Evolutionary conservation across 2,329 filamentous ascomycete species (phyloP).

Genomic region (Pseudonectria buxi): DNA sequence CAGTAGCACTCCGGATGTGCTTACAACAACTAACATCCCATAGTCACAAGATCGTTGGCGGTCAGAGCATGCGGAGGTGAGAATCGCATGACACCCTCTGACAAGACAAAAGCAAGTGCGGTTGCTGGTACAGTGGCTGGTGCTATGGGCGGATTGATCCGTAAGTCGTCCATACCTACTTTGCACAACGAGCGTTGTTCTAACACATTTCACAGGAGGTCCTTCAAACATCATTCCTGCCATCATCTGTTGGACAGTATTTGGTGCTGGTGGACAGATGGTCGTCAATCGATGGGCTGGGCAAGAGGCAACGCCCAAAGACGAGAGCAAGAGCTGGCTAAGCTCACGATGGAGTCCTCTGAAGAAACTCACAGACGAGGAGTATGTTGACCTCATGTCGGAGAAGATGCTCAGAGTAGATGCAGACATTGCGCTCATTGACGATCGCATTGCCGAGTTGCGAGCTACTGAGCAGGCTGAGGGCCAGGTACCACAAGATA

Average conservation of each 20-base stretch:
- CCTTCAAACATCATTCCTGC: slow-evolving; percentile 47
- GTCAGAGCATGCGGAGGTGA: slow-evolving; percentile 43
- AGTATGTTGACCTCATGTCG: slow-evolving; percentile 63
- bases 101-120: slow-evolving; percentile 61
- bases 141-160: slow-evolving; percentile 48
- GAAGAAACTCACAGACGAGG: slow-evolving; percentile 60
- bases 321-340: slow-evolving; percentile 36
- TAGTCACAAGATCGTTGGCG: slow-evolving; percentile 43
- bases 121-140: slow-evolving; percentile 65
- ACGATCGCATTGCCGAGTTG: slow-evolving; percentile 59
- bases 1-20: neutral
- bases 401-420: slow-evolving; percentile 67
- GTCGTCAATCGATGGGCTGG: slow-evolving; percentile 26
- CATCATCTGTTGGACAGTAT: slow-evolving; percentile 39
- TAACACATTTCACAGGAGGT: slow-evolving; percentile 35
- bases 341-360: slow-evolving; percentile 67
- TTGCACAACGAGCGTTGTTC: neutral
- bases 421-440: slow-evolving; percentile 69
- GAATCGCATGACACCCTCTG: slow-evolving; percentile 45
- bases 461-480: slow-evolving; percentile 7
- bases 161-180: slow-evolving; percentile 31
- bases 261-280: slow-evolving; percentile 36
- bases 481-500: slow-evolving; percentile 3
- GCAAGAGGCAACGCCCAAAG: slow-evolving; percentile 22
- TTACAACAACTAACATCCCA: slow-evolving; percentile 6